These are phyloP conservation scores for Botryotinia calthae DNA, from an alignment of 2,329 filamentous ascomycete genomes.

Conservation along the genomic window DNA sequence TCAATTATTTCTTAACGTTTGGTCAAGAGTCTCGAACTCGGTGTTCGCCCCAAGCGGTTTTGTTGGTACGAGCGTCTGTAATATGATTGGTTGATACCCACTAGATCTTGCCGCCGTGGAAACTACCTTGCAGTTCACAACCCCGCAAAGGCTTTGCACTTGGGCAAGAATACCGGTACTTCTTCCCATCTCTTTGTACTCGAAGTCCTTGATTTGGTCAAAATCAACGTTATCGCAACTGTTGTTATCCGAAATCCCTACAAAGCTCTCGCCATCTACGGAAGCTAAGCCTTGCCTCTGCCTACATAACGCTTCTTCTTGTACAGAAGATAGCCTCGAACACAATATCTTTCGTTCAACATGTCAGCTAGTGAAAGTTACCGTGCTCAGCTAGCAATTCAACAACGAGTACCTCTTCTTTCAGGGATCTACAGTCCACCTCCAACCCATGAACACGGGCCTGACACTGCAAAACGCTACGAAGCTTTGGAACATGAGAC, in stretches of 20 bases:
- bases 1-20: neutral
- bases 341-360: neutral
- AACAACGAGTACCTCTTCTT: conserved; percentile 6
- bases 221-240: neutral
- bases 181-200: neutral
- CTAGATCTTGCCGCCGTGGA: conserved; percentile 9
- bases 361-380: neutral
- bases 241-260: neutral
- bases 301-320: neutral
- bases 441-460: conserved; percentile 1
- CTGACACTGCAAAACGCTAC: conserved; percentile 10
- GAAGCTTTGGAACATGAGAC: neutral
- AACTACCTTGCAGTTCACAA: neutral
- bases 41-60: neutral
- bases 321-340: neutral
- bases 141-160: neutral
- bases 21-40: neutral
- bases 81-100: neutral
- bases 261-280: neutral
- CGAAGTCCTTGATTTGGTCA: neutral
- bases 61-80: neutral
- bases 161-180: neutral
- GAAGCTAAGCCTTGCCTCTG: conserved; percentile 7
- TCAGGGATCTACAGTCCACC: conserved; percentile 10
- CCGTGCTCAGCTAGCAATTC: neutral